Conservation (phyloP, 2,329 filamentous ascomycete species). For the Diaporthe australafricana region DNA sequence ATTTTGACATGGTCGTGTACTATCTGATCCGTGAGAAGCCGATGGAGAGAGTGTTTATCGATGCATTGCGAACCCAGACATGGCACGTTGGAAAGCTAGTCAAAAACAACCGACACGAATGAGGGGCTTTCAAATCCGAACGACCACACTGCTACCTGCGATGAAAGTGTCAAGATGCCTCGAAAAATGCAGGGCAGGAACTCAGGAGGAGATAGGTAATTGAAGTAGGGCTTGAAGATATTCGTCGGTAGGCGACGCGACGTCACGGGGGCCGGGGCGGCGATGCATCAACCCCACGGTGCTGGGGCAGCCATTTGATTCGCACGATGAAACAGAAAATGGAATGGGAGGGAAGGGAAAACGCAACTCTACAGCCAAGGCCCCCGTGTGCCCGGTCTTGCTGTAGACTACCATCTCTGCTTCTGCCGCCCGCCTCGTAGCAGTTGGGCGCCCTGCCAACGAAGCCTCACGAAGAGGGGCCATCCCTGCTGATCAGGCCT, state of each 20-base stretch:
- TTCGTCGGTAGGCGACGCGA: slow-evolving; percentile 18
- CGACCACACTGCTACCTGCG: not conserved
- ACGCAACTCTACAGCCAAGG: slow-evolving; percentile 21
- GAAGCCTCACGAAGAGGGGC: slow-evolving; percentile 30
- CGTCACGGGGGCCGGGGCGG: slow-evolving; percentile 27
- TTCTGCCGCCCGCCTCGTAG: slow-evolving; percentile 17
- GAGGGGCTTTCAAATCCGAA: not conserved
- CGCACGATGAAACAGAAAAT: slow-evolving; percentile 11
- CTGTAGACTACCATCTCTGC: not conserved
- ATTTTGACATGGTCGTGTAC: slow-evolving; percentile 32
- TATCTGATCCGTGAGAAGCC: not conserved
- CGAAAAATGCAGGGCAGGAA: not conserved
- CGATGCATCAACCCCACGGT: slow-evolving; percentile 27
- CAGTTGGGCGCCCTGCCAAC: slow-evolving; percentile 22
- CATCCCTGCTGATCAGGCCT: slow-evolving; percentile 37
- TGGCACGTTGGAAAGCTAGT: not conserved
- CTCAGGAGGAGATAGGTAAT: not conserved
- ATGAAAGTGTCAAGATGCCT: not conserved
- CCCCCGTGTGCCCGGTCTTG: not conserved
- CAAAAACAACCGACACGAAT: not conserved
- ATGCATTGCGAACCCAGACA: slow-evolving; percentile 23
- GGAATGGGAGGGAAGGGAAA: not conserved
- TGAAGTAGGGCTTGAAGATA: slow-evolving; percentile 24
- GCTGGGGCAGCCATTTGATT: slow-evolving; percentile 25
- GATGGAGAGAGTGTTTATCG: not conserved